These are phyloP conservation scores for Schoenoplectus triqueter DNA, from an alignment of 202 grass and related monocot species.

Conservation along the genomic window DNA sequence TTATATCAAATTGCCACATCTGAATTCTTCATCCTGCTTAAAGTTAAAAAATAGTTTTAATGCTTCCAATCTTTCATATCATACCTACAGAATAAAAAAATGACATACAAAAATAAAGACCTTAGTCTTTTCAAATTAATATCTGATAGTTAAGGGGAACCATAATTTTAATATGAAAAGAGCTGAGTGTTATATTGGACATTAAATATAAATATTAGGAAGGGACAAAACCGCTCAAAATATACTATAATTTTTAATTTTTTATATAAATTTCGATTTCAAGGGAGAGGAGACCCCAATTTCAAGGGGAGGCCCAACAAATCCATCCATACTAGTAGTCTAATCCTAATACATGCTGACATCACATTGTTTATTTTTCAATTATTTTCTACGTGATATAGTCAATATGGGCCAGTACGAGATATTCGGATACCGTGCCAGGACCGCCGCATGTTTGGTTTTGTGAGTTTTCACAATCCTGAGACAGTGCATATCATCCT, in stretches of 20 bases:
- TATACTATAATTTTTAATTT: too few species aligned
- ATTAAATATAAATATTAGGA: too few species aligned
- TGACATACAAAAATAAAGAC: constrained; percentile 9
- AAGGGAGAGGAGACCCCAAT: too few species aligned
- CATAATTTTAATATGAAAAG: too few species aligned
- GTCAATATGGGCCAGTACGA: constrained; percentile 53
- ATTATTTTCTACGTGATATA: constrained; percentile 21
- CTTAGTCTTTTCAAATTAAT: constrained; percentile 24
- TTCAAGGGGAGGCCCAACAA: too few species aligned
- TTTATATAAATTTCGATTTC: too few species aligned
- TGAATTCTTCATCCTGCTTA: neutral
- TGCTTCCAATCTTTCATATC: neutral
- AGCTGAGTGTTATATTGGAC: too few species aligned
- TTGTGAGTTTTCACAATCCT: constrained; percentile 63
- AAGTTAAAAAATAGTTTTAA: neutral
- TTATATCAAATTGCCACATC: neutral
- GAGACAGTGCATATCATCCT: constrained; percentile 62
- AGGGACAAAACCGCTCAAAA: too few species aligned
- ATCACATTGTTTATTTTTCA: neutral
- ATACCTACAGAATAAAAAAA: neutral
- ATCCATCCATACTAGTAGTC: too few species aligned
- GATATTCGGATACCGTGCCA: constrained; percentile 50
- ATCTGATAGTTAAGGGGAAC: neutral
- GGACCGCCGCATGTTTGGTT: constrained; percentile 58
- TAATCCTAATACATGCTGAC: neutral